These are phyloP conservation scores for Plicaturopsis crispa DNA, from an alignment of 768 basidiomycete genomes.

Conservation along the genomic window DNA sequence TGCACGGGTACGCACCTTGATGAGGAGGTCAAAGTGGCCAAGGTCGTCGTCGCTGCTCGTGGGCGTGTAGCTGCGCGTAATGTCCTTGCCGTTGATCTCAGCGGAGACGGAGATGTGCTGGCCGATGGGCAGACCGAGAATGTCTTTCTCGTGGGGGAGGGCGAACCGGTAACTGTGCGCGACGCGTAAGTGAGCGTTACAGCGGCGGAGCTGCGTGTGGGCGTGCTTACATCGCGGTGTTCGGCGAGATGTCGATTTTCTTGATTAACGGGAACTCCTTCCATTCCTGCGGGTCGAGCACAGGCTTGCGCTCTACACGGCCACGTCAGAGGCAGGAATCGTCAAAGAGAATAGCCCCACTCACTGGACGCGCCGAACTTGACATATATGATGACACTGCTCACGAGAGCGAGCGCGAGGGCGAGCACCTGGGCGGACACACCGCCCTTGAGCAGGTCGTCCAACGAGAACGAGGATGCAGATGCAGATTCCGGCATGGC, in stretches of 20 bases:
- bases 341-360: slow-evolving; percentile 12
- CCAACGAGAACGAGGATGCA: neutral
- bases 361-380: slow-evolving; percentile 36
- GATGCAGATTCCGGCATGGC: slow-evolving; percentile 11
- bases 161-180: slow-evolving; percentile 80
- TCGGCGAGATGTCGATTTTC: slow-evolving; percentile 84
- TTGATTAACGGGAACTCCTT: slow-evolving; percentile 73
- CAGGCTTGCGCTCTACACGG: slow-evolving; percentile 53
- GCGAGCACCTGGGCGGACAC: slow-evolving; percentile 38
- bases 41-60: slow-evolving; percentile 89
- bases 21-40: slow-evolving; percentile 92
- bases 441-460: neutral
- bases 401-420: slow-evolving; percentile 41
- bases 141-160: slow-evolving; percentile 63
- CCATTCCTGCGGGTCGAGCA: slow-evolving; percentile 72
- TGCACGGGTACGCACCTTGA: slow-evolving; percentile 60
- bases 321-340: slow-evolving; percentile 2
- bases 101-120: slow-evolving; percentile 93
- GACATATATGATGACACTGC: slow-evolving; percentile 43
- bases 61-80: slow-evolving; percentile 92
- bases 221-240: slow-evolving; percentile 89
- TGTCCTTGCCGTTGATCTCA: slow-evolving; percentile 84
- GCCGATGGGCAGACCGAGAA: slow-evolving; percentile 91
- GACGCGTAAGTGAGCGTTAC: slow-evolving; percentile 1
- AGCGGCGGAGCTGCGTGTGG: no score